A percentile compares a stretch with the other conserved stretches of the same genome.
Conservation (phyloP, 441 rosid genomes). For the Biscutella laevigata region DNA sequence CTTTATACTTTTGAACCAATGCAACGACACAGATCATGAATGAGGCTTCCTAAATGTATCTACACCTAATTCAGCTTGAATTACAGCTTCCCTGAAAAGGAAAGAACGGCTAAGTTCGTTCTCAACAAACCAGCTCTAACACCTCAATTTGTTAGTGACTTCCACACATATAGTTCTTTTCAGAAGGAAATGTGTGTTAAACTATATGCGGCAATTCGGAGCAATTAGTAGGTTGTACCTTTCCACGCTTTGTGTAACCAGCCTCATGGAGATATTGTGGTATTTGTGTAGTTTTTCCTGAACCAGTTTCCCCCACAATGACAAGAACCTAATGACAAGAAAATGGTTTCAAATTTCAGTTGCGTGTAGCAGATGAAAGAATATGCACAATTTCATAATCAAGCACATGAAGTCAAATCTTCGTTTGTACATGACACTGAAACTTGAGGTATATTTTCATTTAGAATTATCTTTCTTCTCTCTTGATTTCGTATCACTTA, state of each 20-base stretch:
- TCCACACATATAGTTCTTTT: not conserved
- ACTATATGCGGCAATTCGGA: constrained; percentile 1
- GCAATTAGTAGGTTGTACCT: constrained; percentile 37
- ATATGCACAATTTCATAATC: not conserved
- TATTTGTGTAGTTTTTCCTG: constrained; percentile 97
- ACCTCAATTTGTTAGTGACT: not conserved
- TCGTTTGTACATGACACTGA: not conserved
- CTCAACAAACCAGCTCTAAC: constrained; percentile 6
- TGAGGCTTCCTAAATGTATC: not conserved
- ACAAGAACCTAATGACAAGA: constrained; percentile 56
- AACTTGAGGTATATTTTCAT: not conserved
- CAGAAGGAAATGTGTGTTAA: not conserved
- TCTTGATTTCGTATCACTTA: not conserved
- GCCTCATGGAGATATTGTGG: constrained; percentile 98
- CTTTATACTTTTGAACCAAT: constrained; percentile 1
- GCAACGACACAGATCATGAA: constrained; percentile 10
- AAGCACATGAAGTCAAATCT: constrained; percentile 4
- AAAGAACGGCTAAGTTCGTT: not conserved
- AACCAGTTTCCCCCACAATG: constrained; percentile 97
- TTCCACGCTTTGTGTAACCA: constrained; percentile 88
- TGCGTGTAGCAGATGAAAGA: not conserved
- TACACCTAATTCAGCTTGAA: not conserved
- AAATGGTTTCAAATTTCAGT: not conserved
- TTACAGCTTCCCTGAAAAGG: not conserved
- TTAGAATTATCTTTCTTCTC: not conserved